phyloP scores from a whole-genome alignment of 2,329 filamentous ascomycete species.

The Aspergillus udagawae region DNA sequence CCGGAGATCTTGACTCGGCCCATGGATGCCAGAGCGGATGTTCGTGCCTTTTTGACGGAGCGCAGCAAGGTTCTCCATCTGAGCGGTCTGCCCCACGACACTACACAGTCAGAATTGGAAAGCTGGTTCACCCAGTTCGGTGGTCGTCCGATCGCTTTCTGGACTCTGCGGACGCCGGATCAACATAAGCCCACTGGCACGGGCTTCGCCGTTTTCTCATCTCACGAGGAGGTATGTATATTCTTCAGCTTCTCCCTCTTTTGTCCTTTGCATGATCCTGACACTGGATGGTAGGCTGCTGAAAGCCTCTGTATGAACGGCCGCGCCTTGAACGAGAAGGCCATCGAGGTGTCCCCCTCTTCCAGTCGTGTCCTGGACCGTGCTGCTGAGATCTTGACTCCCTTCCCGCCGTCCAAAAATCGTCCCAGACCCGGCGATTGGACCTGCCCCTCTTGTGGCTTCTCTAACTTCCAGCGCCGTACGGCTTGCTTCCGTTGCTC shows the following conservation, averaged over 20 bases:
- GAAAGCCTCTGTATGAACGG: conserved; percentile 99
- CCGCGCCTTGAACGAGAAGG: conserved; percentile 95
- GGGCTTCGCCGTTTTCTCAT: conserved; percentile 97
- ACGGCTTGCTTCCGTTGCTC: conserved; percentile 99
- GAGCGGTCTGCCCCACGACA: conserved; percentile 95
- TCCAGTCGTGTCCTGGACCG: conserved; percentile 95
- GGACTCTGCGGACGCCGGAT: conserved; percentile 95
- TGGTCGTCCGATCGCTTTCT: conserved; percentile 95
- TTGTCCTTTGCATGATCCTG: conserved; percentile 3
- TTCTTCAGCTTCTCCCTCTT: conserved; percentile 1
- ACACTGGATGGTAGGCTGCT: conserved; percentile 59
- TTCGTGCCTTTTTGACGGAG: conserved; percentile 91
- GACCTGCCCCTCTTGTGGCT: conserved; percentile 98
- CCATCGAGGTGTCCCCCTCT: conserved; percentile 96
- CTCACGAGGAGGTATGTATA: conserved; percentile 86
- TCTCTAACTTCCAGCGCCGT: conserved; percentile 98
- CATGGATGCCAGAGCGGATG: conserved; percentile 95
- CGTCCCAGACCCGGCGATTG: conserved; percentile 94
- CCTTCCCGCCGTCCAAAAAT: conserved; percentile 98
- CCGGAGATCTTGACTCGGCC: conserved; percentile 91
- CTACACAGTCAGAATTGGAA: conserved; percentile 96
- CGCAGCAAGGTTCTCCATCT: conserved; percentile 97
- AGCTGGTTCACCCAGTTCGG: conserved; percentile 99
- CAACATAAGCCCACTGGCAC: conserved; percentile 99
- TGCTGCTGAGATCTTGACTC: conserved; percentile 90